phyloP scores from a whole-genome alignment of 495 filamentous ascomycete species.

The Aspergillus homomorphus region DNA sequence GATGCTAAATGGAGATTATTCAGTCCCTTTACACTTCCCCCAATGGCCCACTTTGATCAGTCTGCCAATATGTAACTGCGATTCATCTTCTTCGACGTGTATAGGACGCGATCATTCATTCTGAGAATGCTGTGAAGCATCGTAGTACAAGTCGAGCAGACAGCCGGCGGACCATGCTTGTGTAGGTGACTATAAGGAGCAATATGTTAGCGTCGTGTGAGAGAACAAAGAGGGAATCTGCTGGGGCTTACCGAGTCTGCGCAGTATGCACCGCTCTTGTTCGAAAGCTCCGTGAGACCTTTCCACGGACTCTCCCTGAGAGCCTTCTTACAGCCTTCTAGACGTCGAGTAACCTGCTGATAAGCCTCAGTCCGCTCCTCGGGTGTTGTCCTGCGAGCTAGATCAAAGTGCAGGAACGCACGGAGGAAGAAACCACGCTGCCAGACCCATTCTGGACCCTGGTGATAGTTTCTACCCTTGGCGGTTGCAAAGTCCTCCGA shows the following conservation, averaged over 20 bases:
- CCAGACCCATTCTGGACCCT: conserved; percentile 99
- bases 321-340: conserved; percentile 77
- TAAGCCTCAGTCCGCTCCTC: conserved; percentile 76
- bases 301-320: conserved; percentile 80
- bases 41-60: no score
- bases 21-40: no score
- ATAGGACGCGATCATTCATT: not conserved
- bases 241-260: conserved; percentile 71
- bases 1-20: no score
- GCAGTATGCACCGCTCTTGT: conserved; percentile 81
- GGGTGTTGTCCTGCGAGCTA: conserved; percentile 61
- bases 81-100: no score
- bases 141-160: conserved; percentile 90
- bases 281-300: conserved; percentile 88
- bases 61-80: no score
- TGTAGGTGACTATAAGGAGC: conserved; percentile 65
- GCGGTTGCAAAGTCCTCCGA: conserved; percentile 80
- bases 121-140: conserved; percentile 55
- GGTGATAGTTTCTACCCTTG: conserved; percentile 96
- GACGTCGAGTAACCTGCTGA: conserved; percentile 83
- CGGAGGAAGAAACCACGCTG: conserved; percentile 92
- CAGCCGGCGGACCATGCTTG: conserved; percentile 95
- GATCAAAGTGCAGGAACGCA: conserved; percentile 85
- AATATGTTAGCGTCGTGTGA: conserved; percentile 9
- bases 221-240: conserved; percentile 1